Evolutionary conservation across 176 grass and related monocot species (phyloP).

Genomic region (Puccinellia tenuiflora): DNA sequence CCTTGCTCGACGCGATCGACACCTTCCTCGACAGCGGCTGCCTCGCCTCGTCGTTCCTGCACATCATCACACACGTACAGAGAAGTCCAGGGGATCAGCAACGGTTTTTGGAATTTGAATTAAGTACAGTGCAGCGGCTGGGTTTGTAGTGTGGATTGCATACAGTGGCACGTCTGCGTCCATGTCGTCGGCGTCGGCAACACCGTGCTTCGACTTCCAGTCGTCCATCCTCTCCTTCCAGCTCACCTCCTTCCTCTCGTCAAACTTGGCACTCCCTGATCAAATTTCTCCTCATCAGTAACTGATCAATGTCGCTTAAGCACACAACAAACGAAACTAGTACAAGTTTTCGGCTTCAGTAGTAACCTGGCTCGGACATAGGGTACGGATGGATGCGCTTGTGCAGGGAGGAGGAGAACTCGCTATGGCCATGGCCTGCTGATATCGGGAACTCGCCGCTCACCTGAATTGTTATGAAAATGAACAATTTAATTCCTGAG

Average conservation of each 20-base stretch:
- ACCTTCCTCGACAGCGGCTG: conserved; percentile 95
- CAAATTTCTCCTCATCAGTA: neutral
- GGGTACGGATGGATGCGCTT: conserved; percentile 97
- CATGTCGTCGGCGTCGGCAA: conserved; percentile 62
- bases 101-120: neutral
- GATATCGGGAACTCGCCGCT: conserved; percentile 68
- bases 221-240: conserved; percentile 99
- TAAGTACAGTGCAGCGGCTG: no score
- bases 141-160: neutral
- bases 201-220: conserved; percentile 91
- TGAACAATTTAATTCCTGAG: neutral
- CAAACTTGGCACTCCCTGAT: conserved; percentile 77
- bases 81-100: neutral
- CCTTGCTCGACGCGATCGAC: conserved; percentile 91
- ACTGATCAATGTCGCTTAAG: neutral
- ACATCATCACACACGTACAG: neutral
- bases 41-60: conserved; percentile 84
- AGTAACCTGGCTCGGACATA: conserved; percentile 80
- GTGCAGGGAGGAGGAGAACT: conserved; percentile 73
- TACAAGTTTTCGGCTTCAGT: no score
- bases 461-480: conserved; percentile 44
- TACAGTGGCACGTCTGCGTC: conserved; percentile 86
- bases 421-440: conserved; percentile 49
- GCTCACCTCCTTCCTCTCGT: conserved; percentile 75
- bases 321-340: neutral